phyloP scores from a whole-genome alignment of 805 yeast genomes.

The Pichia thaimueangensis region DNA sequence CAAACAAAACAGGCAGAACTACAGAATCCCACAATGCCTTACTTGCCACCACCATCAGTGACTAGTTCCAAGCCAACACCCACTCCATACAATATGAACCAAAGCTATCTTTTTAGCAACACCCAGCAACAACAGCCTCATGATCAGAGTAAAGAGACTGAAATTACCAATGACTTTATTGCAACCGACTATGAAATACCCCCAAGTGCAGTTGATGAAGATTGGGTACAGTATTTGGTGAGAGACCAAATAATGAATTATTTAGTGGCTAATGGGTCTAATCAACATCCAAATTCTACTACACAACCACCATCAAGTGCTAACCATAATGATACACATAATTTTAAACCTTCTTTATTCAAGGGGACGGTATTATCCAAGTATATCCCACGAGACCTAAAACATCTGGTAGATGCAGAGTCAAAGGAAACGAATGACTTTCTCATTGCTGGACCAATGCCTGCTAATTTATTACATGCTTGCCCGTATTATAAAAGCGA shows the following conservation, averaged over 20 bases:
- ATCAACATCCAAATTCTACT: neutral
- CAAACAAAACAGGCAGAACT: slow-evolving; percentile 23
- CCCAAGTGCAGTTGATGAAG: slow-evolving; percentile 23
- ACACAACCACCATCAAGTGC: neutral
- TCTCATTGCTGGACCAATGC: slow-evolving; percentile 31
- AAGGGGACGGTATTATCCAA: slow-evolving; percentile 25
- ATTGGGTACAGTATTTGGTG: slow-evolving; percentile 29
- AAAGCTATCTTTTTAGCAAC: neutral
- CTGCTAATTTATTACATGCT: slow-evolving; percentile 26
- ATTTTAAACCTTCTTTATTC: slow-evolving; percentile 19
- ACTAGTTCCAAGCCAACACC: slow-evolving; percentile 3
- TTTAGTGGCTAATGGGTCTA: slow-evolving; percentile 7
- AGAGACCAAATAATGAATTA: slow-evolving; percentile 20
- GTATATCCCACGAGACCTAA: slow-evolving; percentile 24
- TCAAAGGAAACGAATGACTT: slow-evolving; percentile 23
- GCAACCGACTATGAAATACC: slow-evolving; percentile 13
- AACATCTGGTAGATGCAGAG: slow-evolving; percentile 14
- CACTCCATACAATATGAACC: slow-evolving; percentile 1
- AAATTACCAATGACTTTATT: neutral
- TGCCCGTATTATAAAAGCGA: slow-evolving; percentile 29
- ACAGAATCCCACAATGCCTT: slow-evolving; percentile 20
- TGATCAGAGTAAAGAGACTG: slow-evolving; percentile 5
- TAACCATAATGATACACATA: slow-evolving; percentile 1
- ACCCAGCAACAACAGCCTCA: too few relatives aligned
- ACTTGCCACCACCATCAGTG: slow-evolving; percentile 12